phyloP scores from a whole-genome alignment of 345 rosid species.

The Adansonia digitata region DNA sequence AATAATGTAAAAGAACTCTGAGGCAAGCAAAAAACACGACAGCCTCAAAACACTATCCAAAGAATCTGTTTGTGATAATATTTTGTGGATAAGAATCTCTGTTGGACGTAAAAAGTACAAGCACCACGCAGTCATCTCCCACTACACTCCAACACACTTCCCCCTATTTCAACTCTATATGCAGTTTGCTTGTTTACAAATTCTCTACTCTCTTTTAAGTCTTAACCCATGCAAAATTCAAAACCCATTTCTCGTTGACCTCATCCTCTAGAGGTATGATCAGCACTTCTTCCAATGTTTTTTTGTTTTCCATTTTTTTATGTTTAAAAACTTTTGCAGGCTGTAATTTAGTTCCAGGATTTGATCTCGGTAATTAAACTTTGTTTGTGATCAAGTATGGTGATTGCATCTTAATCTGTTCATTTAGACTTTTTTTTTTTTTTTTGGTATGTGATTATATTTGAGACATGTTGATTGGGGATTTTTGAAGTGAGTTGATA shows the following conservation, averaged over 20 bases:
- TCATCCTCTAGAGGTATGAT: conserved; percentile 14
- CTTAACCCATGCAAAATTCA: conserved; percentile 18
- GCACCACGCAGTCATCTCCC: conserved; percentile 11
- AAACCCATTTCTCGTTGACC: neutral
- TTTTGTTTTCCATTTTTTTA: neutral
- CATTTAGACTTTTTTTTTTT: neutral
- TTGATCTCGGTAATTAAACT: neutral
- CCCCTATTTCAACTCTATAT: neutral
- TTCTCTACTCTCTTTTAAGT: neutral
- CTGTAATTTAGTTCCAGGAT: neutral
- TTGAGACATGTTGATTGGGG: neutral
- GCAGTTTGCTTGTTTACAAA: neutral
- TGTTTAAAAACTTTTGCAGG: neutral
- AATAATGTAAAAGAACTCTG: neutral
- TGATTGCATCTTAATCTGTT: neutral
- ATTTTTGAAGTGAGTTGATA: neutral
- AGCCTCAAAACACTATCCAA: conserved; percentile 21
- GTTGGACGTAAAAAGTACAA: conserved; percentile 24
- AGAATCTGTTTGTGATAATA: conserved; percentile 30
- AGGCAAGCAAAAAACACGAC: conserved; percentile 6
- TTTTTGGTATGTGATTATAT: neutral
- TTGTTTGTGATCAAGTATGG: neutral
- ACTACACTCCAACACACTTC: conserved; percentile 17
- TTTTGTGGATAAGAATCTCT: conserved; percentile 56
- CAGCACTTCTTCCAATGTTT: neutral